A percentile compares a stretch with the other conserved stretches of the same genome.
Conservation (phyloP, 495 filamentous ascomycete genomes). For the Hypomontagnella submonticulosa region DNA sequence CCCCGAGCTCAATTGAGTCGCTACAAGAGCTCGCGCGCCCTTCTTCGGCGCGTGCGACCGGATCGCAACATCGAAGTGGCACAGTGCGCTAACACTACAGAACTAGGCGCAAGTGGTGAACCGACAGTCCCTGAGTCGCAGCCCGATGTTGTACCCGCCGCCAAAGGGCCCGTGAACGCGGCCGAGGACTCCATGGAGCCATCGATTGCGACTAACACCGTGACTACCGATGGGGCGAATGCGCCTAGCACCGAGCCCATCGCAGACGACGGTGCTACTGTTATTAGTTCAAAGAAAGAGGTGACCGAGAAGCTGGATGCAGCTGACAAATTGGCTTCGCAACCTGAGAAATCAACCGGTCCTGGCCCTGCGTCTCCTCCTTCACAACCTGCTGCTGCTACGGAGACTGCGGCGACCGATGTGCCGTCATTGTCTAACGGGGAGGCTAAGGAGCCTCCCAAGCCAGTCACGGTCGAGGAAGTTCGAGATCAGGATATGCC, state of each 20-base stretch:
- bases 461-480: conserved; percentile 44
- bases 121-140: conserved; percentile 32
- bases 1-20: conserved; percentile 35
- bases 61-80: conserved; percentile 29
- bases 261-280: conserved; percentile 28
- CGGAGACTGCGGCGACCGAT: conserved; percentile 25
- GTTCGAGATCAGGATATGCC: conserved; percentile 37
- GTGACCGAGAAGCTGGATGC: conserved; percentile 27
- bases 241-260: conserved; percentile 29
- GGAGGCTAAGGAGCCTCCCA: conserved; percentile 31
- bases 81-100: conserved; percentile 47
- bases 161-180: conserved; percentile 29
- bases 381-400: conserved; percentile 14
- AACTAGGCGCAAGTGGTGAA: conserved; percentile 37
- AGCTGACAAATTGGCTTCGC: conserved; percentile 27
- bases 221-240: conserved; percentile 9
- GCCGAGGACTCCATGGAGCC: conserved; percentile 34
- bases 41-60: conserved; percentile 28
- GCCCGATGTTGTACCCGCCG: conserved; percentile 26
- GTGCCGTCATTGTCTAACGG: conserved; percentile 37
- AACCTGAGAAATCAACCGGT: conserved; percentile 41
- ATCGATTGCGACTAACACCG: conserved; percentile 27
- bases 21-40: conserved; percentile 9
- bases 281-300: conserved; percentile 34
- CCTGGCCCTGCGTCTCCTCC: conserved; percentile 22